phyloP scores from a whole-genome alignment of 192 early-diverging fungal genomes.

The Backusella psychrophila region DNA sequence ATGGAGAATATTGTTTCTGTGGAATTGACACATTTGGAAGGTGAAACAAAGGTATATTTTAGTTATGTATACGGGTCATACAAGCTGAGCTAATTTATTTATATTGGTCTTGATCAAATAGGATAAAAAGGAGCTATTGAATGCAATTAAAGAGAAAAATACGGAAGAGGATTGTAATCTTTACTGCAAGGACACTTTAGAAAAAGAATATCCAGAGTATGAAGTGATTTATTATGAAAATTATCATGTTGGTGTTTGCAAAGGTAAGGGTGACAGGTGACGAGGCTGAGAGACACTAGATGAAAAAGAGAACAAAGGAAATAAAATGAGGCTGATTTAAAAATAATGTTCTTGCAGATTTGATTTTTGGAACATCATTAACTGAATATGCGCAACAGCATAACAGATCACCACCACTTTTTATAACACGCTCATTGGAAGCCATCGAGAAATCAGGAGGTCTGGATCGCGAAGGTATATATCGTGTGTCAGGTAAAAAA shows the following conservation, averaged over 20 bases:
- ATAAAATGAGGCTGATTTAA: neutral
- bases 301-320: neutral
- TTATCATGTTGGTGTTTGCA: slow-evolving; percentile 27
- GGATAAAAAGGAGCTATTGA: neutral
- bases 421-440: slow-evolving; percentile 32
- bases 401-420: slow-evolving; percentile 25
- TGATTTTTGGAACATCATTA: slow-evolving; percentile 37
- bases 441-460: slow-evolving; percentile 31
- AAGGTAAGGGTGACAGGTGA: slow-evolving; percentile 23
- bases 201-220: neutral
- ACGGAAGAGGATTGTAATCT: neutral
- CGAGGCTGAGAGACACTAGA: neutral
- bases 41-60: slow-evolving; percentile 2
- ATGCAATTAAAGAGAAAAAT: neutral
- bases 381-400: slow-evolving; percentile 31
- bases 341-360: slow-evolving; percentile 17
- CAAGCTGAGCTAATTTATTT: neutral
- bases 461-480: slow-evolving; percentile 38
- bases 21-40: neutral
- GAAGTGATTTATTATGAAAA: slow-evolving; percentile 22
- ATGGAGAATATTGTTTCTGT: neutral
- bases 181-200: neutral
- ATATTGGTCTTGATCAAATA: neutral
- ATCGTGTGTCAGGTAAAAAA: slow-evolving; percentile 36
- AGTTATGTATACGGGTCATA: neutral